Evolutionary conservation across 2,329 filamentous ascomycete species (phyloP), one percentile per base, ranked within the genome.

Genomic region (Ustulina deusta): DNA sequence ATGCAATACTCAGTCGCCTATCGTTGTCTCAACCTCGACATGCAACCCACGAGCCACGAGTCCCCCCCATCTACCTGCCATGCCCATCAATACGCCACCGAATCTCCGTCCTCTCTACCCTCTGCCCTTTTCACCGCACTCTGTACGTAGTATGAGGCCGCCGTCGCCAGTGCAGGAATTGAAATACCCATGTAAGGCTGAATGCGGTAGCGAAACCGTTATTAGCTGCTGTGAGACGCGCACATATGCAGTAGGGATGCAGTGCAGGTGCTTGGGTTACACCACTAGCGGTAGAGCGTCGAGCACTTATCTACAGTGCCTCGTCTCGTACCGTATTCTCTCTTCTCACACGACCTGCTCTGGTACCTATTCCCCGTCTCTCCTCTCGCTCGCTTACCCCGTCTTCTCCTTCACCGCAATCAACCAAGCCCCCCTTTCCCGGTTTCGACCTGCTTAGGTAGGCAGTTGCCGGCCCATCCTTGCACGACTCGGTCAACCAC

Each of bases 251-350:
- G 20, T 40, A 48, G 49, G 65, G 57, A 27, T 55, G 36, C 61
- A 61, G 13, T 65, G 65, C 65, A 68, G 56, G 20, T 48, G 15
- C 44, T 68, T 56, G 51, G 65, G 65, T 68, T 61, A 38, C 61
- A 68, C 4, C 17, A 44, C 57, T 48, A 65, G 38, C 61, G 51
- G 57, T 65, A 68, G 61, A 52, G 40, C 32, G 55, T 59, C 48
- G 51, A 60, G 46, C 46, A 66, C 64, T 64, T 64, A 59, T 64
- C 61, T 64, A 32, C 27, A 25, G n/a, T n/a, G n/a, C n/a, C n/a
- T n/a, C n/a, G n/a, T n/a, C n/a, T n/a, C n/a, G n/a, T n/a, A n/a
- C n/a, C 9, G 13, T 29, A 25, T 32, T 38, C 52, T 29, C 15
- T 27, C 13, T 13, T n/a, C 36, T 59, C 54, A 27, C 54, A 56